A percentile compares a stretch with the other conserved stretches of the same genome.
Evolutionary conservation across 352 stramenopile species (phyloP).

Genomic region (Globisporangium recalcitrans): DNA sequence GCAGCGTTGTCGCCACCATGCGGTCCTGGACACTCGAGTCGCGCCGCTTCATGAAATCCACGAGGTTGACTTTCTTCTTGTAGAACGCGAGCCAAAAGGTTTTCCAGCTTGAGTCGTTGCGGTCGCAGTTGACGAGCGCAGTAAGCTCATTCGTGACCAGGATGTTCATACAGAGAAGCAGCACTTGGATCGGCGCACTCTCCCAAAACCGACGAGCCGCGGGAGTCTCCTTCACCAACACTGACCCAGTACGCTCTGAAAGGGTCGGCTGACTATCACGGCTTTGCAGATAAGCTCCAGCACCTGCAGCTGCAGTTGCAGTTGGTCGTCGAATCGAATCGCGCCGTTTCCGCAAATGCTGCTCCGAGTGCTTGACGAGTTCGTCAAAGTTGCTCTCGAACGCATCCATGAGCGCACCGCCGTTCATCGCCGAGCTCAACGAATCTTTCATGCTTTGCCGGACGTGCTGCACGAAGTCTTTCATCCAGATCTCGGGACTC

Average conservation of each 20-base stretch:
- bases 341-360: conserved; percentile 3
- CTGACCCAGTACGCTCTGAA: background rate
- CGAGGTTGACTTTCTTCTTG: conserved; percentile 44
- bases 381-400: conserved; percentile 49
- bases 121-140: conserved; percentile 33
- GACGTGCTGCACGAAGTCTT: conserved; percentile 45
- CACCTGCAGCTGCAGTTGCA: background rate
- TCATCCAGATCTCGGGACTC: conserved; percentile 62
- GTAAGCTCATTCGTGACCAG: conserved; percentile 53
- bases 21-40: conserved; percentile 28
- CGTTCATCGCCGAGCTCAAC: conserved; percentile 25
- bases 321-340: conserved; percentile 5
- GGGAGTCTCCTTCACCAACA: background rate
- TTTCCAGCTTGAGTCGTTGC: conserved; percentile 33
- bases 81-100: conserved; percentile 43
- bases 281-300: background rate
- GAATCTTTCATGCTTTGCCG: conserved; percentile 31
- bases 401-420: conserved; percentile 27
- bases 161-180: conserved; percentile 52
- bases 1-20: conserved; percentile 32
- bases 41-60: conserved; percentile 29
- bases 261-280: background rate
- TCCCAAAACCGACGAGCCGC: conserved; percentile 23
- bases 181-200: conserved; percentile 40
- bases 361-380: conserved; percentile 20